Evolutionary conservation across 805 yeast species (phyloP).

Genomic region (Lipomyces kockii): DNA sequence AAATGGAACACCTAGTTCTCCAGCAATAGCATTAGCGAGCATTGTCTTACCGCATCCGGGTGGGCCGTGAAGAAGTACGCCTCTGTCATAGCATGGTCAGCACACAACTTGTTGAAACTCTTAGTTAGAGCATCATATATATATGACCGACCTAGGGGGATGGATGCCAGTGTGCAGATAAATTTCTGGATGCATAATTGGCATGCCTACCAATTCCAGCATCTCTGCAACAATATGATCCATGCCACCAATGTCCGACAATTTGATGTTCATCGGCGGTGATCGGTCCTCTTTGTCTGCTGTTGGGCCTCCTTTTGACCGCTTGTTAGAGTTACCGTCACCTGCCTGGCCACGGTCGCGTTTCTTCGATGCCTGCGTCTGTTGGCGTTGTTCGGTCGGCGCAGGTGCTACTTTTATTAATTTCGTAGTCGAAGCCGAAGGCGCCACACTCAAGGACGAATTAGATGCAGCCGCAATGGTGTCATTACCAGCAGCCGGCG

Average conservation of each 20-base stretch:
- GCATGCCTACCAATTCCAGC: slow-evolving; percentile 89
- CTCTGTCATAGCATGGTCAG: slow-evolving; percentile 52
- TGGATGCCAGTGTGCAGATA: slow-evolving; percentile 86
- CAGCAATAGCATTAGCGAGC: slow-evolving; percentile 90
- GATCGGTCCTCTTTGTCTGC: slow-evolving; percentile 63
- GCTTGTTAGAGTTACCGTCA: slow-evolving; percentile 54
- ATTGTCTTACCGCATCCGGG: slow-evolving; percentile 99
- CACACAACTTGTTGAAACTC: background rate
- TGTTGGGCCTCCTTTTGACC: slow-evolving; percentile 52
- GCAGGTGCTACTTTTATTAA: background rate
- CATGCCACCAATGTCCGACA: slow-evolving; percentile 86
- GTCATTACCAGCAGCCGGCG: background rate
- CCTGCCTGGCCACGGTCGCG: slow-evolving; percentile 36
- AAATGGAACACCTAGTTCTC: slow-evolving; percentile 87
- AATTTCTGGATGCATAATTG: slow-evolving; percentile 91
- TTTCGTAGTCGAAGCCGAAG: background rate
- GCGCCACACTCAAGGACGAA: background rate
- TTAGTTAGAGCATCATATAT: background rate
- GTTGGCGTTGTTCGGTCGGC: background rate
- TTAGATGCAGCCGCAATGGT: background rate
- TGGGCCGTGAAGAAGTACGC: slow-evolving; percentile 93
- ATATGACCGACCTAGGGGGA: slow-evolving; percentile 60
- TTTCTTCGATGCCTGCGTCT: slow-evolving; percentile 36
- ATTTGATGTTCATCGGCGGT: slow-evolving; percentile 59
- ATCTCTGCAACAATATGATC: slow-evolving; percentile 82